Conservation (phyloP, 2,329 filamentous ascomycete species). For the Trichoderma atrobrunneum region DNA sequence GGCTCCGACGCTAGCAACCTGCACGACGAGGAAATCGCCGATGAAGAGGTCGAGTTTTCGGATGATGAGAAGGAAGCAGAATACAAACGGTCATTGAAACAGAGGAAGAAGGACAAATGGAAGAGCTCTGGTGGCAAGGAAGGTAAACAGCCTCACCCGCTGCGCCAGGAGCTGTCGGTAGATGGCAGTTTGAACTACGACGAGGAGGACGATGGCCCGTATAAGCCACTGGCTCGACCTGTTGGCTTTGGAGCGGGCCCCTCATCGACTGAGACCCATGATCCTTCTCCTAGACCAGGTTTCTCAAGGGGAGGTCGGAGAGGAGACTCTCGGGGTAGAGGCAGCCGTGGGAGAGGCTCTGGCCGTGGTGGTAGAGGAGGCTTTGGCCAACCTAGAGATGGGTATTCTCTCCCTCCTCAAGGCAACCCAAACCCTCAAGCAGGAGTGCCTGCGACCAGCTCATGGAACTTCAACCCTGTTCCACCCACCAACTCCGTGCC, state of each 20-base stretch:
- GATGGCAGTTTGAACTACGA: conserved; percentile 62
- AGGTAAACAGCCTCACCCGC: conserved; percentile 39
- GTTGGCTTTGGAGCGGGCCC: conserved; percentile 57
- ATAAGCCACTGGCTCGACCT: conserved; percentile 68
- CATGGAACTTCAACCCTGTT: conserved; percentile 19
- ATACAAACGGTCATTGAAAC: conserved; percentile 67
- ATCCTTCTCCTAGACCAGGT: conserved; percentile 34
- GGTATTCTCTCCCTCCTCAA: conserved; percentile 42
- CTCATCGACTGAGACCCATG: conserved; percentile 38
- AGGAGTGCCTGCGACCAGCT: conserved; percentile 22
- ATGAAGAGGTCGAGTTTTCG: conserved; percentile 90
- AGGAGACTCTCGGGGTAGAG: conserved; percentile 46
- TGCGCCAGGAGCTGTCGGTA: conserved; percentile 39
- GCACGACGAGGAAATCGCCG: conserved; percentile 84
- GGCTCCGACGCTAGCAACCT: conserved; percentile 93
- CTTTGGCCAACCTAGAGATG: conserved; percentile 34
- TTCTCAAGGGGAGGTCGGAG: conserved; percentile 42
- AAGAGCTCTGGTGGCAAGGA: conserved; percentile 40
- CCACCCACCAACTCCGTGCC: conserved; percentile 15
- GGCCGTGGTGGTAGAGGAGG: conserved; percentile 41
- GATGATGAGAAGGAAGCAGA: conserved; percentile 94
- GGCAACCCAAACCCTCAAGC: conserved; percentile 33
- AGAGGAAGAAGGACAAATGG: conserved; percentile 56
- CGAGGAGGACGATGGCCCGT: conserved; percentile 66
- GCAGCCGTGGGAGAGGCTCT: conserved; percentile 41